These are phyloP conservation scores for Diaporthe citri DNA, from an alignment of 2,329 filamentous ascomycete species.

Conservation along the genomic window DNA sequence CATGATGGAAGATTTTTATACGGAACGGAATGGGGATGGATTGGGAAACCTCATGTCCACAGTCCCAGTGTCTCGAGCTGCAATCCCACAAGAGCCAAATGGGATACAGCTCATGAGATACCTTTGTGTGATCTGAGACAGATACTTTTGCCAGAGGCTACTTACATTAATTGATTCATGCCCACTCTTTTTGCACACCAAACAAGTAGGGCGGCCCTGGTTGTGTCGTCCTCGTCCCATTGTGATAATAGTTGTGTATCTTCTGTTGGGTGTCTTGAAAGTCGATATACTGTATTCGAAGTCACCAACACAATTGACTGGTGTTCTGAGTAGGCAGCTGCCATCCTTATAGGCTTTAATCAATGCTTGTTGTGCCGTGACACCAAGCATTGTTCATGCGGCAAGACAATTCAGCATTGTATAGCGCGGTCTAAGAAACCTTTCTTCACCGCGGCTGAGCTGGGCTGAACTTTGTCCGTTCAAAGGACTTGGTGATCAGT, in stretches of 20 bases:
- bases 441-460: conserved; percentile 14
- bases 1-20: background rate
- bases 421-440: background rate
- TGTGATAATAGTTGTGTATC: background rate
- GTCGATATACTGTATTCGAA: background rate
- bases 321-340: background rate
- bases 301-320: background rate
- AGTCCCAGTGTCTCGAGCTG: background rate
- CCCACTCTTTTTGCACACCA: background rate
- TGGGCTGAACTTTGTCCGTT: background rate
- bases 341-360: background rate
- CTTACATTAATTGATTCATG: background rate
- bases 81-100: background rate
- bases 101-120: background rate
- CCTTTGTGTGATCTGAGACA: background rate
- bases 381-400: conserved; percentile 5
- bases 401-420: conserved; percentile 22
- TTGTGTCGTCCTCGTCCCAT: background rate
- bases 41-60: background rate
- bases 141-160: no score
- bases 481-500: background rate
- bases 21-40: background rate
- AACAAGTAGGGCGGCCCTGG: background rate
- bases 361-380: background rate
- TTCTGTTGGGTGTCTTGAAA: background rate